These are phyloP conservation scores for Sodiomyces alkalinus DNA, from an alignment of 2,329 filamentous ascomycete species.

Conservation along the genomic window DNA sequence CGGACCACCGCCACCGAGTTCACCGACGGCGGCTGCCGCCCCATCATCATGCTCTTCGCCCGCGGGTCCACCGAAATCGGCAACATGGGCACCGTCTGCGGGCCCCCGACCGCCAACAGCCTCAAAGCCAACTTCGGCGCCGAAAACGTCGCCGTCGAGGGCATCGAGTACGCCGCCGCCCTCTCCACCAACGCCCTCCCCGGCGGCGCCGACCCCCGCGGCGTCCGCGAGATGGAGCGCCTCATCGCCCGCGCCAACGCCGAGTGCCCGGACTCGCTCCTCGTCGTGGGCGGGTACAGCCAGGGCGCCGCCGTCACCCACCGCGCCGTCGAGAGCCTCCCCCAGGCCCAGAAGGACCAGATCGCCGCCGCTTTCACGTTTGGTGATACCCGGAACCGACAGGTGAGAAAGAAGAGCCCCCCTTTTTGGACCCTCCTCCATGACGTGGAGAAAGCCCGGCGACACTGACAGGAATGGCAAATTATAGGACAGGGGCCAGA, in stretches of 20 bases:
- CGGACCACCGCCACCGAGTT: conserved; percentile 11
- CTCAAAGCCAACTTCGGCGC: conserved; percentile 9
- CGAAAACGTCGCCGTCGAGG: conserved; percentile 9
- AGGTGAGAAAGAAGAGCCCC: neutral
- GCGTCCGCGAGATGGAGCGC: conserved; percentile 16
- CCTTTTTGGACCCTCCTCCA: no score
- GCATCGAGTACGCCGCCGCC: conserved; percentile 19
- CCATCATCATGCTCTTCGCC: conserved; percentile 12
- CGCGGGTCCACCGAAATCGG: conserved; percentile 10
- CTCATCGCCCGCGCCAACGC: conserved; percentile 18
- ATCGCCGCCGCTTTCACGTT: conserved; percentile 13
- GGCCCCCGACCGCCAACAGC: conserved; percentile 8
- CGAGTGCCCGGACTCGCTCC: conserved; percentile 19
- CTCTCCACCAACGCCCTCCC: conserved; percentile 16
- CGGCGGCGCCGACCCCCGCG: conserved; percentile 15
- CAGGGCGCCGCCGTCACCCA: conserved; percentile 16
- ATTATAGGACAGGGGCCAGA: conserved; percentile 18
- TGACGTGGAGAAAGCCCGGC: neutral
- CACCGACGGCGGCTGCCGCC: conserved; percentile 10
- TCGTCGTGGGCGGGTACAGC: conserved; percentile 24
- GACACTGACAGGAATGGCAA: neutral
- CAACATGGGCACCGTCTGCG: conserved; percentile 10
- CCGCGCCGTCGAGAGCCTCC: conserved; percentile 12
- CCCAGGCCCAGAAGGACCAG: conserved; percentile 9
- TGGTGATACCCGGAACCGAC: conserved; percentile 11